Evolutionary conservation across 331 rosid genomes (phyloP).

Genomic region (Pyrus hybrid): DNA sequence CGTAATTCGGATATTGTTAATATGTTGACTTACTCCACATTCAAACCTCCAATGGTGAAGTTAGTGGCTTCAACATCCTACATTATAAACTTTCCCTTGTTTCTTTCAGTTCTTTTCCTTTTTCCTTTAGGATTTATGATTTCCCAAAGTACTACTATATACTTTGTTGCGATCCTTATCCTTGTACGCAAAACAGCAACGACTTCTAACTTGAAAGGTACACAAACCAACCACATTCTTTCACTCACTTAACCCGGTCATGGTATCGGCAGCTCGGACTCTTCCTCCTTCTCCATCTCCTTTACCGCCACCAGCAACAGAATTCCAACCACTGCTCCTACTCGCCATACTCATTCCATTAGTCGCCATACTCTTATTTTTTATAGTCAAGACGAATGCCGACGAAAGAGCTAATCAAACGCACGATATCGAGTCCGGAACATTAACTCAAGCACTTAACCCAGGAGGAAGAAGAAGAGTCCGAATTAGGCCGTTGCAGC

Average conservation of each 20-base stretch:
- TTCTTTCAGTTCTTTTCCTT: neutral
- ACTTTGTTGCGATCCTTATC: neutral
- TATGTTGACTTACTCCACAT: neutral
- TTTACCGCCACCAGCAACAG: neutral
- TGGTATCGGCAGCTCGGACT: neutral
- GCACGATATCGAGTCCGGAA: neutral
- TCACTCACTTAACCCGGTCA: neutral
- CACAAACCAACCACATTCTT: neutral
- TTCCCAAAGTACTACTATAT: neutral
- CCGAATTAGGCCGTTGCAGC: neutral
- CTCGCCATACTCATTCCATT: neutral
- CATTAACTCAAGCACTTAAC: neutral
- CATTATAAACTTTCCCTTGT: neutral
- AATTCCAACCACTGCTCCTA: neutral
- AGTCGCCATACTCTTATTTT: neutral
- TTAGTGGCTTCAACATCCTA: neutral
- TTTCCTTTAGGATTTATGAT: neutral
- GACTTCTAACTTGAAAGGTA: neutral
- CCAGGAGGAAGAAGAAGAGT: neutral
- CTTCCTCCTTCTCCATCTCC: neutral
- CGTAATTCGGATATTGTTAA: neutral
- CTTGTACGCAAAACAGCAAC: neutral
- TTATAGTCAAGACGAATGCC: neutral
- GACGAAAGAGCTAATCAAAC: neutral
- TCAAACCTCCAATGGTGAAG: neutral